These are phyloP conservation scores for Herpetomonas samuelpessoai DNA, from an alignment of 208 protist species.

Conservation along the genomic window DNA sequence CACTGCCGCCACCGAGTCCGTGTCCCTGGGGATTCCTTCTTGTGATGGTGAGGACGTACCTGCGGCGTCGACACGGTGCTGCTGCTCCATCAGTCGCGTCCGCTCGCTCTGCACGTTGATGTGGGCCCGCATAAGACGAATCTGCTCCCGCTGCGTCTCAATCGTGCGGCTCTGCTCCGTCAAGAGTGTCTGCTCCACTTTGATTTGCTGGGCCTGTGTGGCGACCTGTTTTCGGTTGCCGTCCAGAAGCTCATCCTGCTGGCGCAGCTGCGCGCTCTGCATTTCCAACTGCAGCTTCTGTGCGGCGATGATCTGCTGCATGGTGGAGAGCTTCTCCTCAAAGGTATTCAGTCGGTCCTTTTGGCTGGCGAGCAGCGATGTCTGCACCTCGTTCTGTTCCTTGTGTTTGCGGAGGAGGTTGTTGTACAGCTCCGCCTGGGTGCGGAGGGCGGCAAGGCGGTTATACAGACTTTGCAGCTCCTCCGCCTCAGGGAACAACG, in stretches of 20 bases:
- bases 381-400: slow-evolving; percentile 86
- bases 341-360: slow-evolving; percentile 77
- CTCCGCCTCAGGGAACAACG: slow-evolving; percentile 76
- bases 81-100: slow-evolving; percentile 24
- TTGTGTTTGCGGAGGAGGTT: slow-evolving; percentile 80
- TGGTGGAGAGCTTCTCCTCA: slow-evolving; percentile 76
- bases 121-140: slow-evolving; percentile 56
- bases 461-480: slow-evolving; percentile 74
- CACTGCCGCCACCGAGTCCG: too few species aligned
- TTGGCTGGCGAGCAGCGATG: slow-evolving; percentile 71
- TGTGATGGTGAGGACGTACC: slow-evolving; percentile 21
- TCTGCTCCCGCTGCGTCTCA: slow-evolving; percentile 60
- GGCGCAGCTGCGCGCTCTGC: slow-evolving; percentile 43
- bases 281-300: slow-evolving; percentile 60
- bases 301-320: slow-evolving; percentile 84
- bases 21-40: too few species aligned
- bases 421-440: slow-evolving; percentile 76
- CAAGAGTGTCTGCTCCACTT: slow-evolving; percentile 66
- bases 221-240: slow-evolving; percentile 44
- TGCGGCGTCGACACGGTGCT: slow-evolving; percentile 29
- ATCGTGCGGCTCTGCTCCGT: slow-evolving; percentile 72
- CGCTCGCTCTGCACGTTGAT: slow-evolving; percentile 16
- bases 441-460: slow-evolving; percentile 66
- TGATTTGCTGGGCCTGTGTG: slow-evolving; percentile 61
- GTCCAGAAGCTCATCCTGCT: slow-evolving; percentile 43